phyloP scores from a whole-genome alignment of 306 rosid species.

The Gastrolobium villosum region DNA sequence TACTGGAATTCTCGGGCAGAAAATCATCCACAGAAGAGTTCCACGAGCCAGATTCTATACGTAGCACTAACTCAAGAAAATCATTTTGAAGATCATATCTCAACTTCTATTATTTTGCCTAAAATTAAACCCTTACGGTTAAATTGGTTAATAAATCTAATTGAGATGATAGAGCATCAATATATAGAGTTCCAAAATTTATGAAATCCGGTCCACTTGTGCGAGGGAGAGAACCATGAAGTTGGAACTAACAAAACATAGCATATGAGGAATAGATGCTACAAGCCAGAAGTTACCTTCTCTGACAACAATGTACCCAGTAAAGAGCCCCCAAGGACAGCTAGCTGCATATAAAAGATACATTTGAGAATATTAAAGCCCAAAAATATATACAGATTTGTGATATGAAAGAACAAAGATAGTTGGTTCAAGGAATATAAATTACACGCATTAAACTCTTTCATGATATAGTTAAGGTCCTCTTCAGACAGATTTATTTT shows the following conservation, averaged over 20 bases:
- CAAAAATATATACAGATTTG: constrained; percentile 20
- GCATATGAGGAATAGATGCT: constrained; percentile 33
- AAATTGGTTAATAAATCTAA: constrained; percentile 15
- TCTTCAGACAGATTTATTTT: constrained; percentile 25
- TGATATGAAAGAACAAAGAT: constrained; percentile 34
- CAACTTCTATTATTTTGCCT: constrained; percentile 5
- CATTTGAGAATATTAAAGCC: neutral
- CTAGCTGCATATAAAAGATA: constrained; percentile 68
- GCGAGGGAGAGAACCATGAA: constrained; percentile 30
- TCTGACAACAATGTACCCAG: constrained; percentile 93
- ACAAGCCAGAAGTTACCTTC: constrained; percentile 70
- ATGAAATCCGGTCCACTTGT: constrained; percentile 1
- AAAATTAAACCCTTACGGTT: neutral
- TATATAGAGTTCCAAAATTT: neutral
- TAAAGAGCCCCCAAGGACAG: constrained; percentile 94
- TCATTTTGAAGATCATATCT: constrained; percentile 27
- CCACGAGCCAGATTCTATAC: constrained; percentile 51
- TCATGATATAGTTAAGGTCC: constrained; percentile 24
- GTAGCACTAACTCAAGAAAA: constrained; percentile 39
- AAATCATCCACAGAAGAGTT: constrained; percentile 40
- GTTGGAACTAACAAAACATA: constrained; percentile 28
- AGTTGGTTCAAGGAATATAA: constrained; percentile 33
- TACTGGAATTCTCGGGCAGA: constrained; percentile 36
- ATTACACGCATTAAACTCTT: constrained; percentile 21
- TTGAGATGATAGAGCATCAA: constrained; percentile 11